Evolutionary conservation across 805 yeast species (phyloP), one percentile per base, ranked within the genome.

Genomic region (Saturnispora serradocipensis): DNA sequence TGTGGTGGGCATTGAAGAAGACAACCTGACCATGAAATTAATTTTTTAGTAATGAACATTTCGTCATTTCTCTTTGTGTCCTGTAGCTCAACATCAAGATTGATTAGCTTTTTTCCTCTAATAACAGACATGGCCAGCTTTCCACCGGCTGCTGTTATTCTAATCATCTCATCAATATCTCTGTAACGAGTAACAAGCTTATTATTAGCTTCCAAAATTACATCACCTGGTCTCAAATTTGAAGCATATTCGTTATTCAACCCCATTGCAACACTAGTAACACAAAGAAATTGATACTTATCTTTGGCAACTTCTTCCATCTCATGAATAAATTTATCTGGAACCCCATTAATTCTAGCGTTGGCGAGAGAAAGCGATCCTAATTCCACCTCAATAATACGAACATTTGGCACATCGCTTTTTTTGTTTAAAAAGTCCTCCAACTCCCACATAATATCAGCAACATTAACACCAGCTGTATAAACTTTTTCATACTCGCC

Each of bases 1-100:
- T 86, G 95, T 66, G 88, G 97, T n/a, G 97, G 96, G 38, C 80
- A 76, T 63, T 90, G 97, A 34, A 90, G 66, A 5, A 84, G 69
- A 39, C 89, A 83, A 22, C 97, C 97, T 49, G 89, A 80, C 93
- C 96, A 90, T 46, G 77, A 73, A 8, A 86, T 82, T 39, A 88
- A 70, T 51, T 83, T 82, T 38, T 78, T 76, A 1, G 95, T 88
- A 51, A 75, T 71, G 45, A 80, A 68, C 28, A 48, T 49, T 25
- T 49, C 48, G 13, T 43, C 48, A 36, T 35, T 38, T 39, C 75
- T 73, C 28, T 73, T 70, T 3, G 89, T 75, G 20, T 78, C 76
- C 2, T 80, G 76, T 3, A 95, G 81, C 10, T 85, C 82, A 9
- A 86, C 88, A 18, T 64, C 67, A 22, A 89, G 58, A 46, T 78